Evolutionary conservation across 2,329 filamentous ascomycete species (phyloP).

Genomic region (Sporothrix brunneoviolacea): DNA sequence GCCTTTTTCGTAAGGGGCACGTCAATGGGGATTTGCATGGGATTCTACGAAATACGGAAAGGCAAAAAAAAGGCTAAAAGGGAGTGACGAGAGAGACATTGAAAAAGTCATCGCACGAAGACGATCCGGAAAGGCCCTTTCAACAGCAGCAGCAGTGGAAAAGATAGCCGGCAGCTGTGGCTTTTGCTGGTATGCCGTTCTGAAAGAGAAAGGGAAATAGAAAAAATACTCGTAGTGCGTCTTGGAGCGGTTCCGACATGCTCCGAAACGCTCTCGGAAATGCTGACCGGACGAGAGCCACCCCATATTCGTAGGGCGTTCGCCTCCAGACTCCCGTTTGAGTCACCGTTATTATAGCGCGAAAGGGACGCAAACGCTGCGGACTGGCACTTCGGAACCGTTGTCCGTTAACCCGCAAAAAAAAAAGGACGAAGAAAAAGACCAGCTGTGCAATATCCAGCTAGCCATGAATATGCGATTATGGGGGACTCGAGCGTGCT

Average conservation of each 20-base stretch:
- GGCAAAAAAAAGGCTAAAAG: conserved; percentile 4
- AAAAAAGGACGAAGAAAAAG: too few relatives aligned
- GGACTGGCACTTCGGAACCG: not conserved
- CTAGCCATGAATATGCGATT: too few relatives aligned
- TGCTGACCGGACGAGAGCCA: not conserved
- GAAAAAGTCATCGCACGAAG: not conserved
- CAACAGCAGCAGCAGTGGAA: not conserved
- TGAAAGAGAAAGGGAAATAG: not conserved
- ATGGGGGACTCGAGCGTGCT: not conserved
- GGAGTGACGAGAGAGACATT: not conserved
- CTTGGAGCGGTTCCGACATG: conserved; percentile 5
- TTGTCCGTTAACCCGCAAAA: conserved; percentile 10
- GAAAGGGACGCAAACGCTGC: not conserved
- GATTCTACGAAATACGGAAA: too few relatives aligned
- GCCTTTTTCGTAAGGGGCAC: too few relatives aligned
- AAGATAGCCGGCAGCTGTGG: conserved; percentile 1
- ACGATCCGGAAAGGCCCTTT: not conserved
- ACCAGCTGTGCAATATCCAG: too few relatives aligned
- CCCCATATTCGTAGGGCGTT: too few relatives aligned
- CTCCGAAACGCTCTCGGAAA: too few relatives aligned
- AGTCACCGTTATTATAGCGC: not conserved
- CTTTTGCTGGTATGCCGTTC: not conserved
- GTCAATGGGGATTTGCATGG: too few relatives aligned
- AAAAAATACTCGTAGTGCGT: not conserved
- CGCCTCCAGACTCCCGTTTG: conserved; percentile 1